Base-by-base conservation (phyloP, 768 basidiomycete species). In the Sarcodon sp. region DNA sequence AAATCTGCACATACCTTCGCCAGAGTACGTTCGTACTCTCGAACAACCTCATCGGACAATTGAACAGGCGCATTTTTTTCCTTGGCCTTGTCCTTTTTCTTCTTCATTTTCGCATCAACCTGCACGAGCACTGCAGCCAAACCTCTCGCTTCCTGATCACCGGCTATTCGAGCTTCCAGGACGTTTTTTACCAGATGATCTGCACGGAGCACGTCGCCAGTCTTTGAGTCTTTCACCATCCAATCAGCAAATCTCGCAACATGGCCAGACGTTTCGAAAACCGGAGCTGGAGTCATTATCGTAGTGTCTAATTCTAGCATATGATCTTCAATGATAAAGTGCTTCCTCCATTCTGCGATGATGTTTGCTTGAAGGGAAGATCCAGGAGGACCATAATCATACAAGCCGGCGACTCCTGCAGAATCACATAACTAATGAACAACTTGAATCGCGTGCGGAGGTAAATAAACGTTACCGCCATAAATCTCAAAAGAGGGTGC, bases 301-400 rank as follows among this genome's bases (percentile, higher is more conserved):
- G 96, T 97, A 21, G 93, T 97, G 60, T 98, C 94, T 54, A 98
- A 79, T 66, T 98, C 94, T 56, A 94, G 81, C 96, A 98, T 99
- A 67, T 87, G 79, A 59, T 99, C 94, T 58, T 98, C 89, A 59
- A 98, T 75, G 71, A 99, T 98, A 60, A 98, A 98, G 68, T 98
- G 96, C 61, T 85, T 85, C 47, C 94, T 76, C 96, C 94, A 98
- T 73, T 88, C 88, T 0, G 85, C 70, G 61, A 97, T 83, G 67
- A 99, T 89, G 72, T 98, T 98, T 51, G 94, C 89, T 59, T 97
- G 93, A 33, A 98, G 75, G 2, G 91, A 78, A 1, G 96, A 93
- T 51, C 96, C 94, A 0, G 94, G 89, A 47, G 93, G 94, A 38
- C 94, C 93, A 59, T 96, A 97, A 66, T 98, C 96, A 68, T 98